Evolutionary conservation across 305 asterid genomes (phyloP), one percentile per base, ranked within the genome.

Genomic region (Rubia peregrina): DNA sequence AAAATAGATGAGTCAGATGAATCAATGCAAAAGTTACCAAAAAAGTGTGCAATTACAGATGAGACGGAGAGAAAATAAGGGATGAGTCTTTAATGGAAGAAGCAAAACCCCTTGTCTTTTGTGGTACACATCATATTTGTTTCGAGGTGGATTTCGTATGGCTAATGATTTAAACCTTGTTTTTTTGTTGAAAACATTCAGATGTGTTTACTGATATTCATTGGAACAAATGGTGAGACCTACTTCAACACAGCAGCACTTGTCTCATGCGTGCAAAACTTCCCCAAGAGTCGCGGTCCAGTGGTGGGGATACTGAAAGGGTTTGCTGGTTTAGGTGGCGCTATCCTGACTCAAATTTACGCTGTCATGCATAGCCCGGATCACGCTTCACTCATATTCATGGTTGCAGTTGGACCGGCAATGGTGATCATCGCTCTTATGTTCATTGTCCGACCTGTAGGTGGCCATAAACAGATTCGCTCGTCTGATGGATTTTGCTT

Each of bases 201-300:
- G 86, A 84, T 84, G 88, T 84, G 88, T 73, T 22, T 82, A 41
- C 85, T 84, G 48, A 84, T 84, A 77, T 82, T 84, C 69, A 69
- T 84, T 21, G 88, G 88, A 64, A 84, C 88, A 70, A 84, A 84
- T 76, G 88, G 88, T 26, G 88, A 84, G 76, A 84, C 88, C 62
- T 84, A 79, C 80, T 84, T 81, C 70, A 84, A 84, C 66, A 84
- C 88, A 7, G 84, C 82, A 16, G 86, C 88, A 64, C 69, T 84
- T 22, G 88, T 84, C 67, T 84, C 88, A 30, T 78, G 88, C 14
- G 88, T 84, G 74, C 88, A 84, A 68, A 84, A 84, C 69, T 84
- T 84, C 74, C 88, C 88, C 33, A 84, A 84, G 66, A 82, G 77
- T 65, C 83, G 88, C 5, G 88, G 88, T 41, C 86, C 88, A 3